Percentiles rank a stretch among this genome's conserved stretches.
phyloP scores from a whole-genome alignment of 176 grass and related monocot species.

The Aechmea fasciata region DNA sequence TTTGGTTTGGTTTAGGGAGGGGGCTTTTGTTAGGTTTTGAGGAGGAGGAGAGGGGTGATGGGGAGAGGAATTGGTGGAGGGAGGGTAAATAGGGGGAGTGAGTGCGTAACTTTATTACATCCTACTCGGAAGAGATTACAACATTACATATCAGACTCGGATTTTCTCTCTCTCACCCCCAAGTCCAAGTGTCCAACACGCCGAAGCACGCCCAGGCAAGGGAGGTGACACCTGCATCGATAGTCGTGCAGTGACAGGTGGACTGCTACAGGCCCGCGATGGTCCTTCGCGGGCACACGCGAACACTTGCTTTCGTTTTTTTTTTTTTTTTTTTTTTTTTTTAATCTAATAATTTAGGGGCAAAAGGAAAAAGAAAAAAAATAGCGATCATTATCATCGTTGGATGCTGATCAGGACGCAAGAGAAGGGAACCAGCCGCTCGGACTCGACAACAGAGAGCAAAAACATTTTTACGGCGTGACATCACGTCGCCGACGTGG shows the following conservation, averaged over 20 bases:
- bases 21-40: not conserved
- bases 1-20: not conserved
- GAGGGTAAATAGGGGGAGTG: not conserved
- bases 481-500: not conserved
- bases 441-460: not conserved
- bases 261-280: not conserved
- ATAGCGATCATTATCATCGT: not conserved
- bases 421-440: not conserved
- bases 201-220: not conserved
- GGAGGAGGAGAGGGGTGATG: not conserved
- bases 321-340: no score
- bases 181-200: no score
- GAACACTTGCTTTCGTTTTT: not conserved
- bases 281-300: conserved; percentile 14
- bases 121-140: no score
- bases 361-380: conserved; percentile 1
- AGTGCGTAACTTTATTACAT: conserved; percentile 2
- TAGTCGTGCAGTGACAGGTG: conserved; percentile 18
- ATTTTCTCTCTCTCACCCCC: not conserved
- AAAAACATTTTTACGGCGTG: not conserved
- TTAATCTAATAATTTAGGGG: not conserved
- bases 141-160: no score
- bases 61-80: not conserved
- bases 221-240: not conserved
- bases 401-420: conserved; percentile 6